Evolutionary conservation across 108 stramenopile species (phyloP).

Genomic region (Pelagomonas calceolata): DNA sequence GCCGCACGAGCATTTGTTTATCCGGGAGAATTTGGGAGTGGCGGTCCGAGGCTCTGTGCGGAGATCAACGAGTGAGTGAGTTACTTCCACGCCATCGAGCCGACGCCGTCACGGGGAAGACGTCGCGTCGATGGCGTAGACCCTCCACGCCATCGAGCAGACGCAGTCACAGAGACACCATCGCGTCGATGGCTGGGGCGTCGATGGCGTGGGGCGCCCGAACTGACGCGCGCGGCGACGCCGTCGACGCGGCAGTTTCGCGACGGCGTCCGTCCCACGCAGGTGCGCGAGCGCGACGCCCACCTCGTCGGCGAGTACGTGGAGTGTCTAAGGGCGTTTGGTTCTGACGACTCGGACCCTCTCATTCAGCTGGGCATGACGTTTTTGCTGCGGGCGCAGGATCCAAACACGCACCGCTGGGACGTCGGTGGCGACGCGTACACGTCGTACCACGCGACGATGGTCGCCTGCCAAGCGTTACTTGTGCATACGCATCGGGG

Average conservation of each 20-base stretch:
- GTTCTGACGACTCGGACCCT: constrained; percentile 8
- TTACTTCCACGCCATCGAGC: no score
- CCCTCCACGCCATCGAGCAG: no score
- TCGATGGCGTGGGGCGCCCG: no score
- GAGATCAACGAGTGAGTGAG: no score
- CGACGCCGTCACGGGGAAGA: no score
- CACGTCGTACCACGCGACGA: not conserved
- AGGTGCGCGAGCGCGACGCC: constrained; percentile 7
- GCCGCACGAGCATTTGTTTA: constrained; percentile 16
- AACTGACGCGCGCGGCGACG: no score
- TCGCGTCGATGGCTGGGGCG: no score
- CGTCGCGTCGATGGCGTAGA: no score
- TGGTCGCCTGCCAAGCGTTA: not conserved
- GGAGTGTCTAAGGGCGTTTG: constrained; percentile 7
- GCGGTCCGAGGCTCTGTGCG: no score
- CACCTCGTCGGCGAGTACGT: constrained; percentile 18
- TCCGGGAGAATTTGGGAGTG: constrained; percentile 8
- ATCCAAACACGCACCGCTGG: not conserved
- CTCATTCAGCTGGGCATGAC: constrained; percentile 1
- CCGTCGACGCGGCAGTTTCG: no score
- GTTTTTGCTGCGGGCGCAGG: not conserved
- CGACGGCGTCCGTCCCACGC: no score
- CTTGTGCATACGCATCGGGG: not conserved
- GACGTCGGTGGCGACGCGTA: not conserved
- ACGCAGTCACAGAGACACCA: no score